Evolutionary conservation across 345 rosid genomes (phyloP).

Genomic region (Citrus mangshanensis): DNA sequence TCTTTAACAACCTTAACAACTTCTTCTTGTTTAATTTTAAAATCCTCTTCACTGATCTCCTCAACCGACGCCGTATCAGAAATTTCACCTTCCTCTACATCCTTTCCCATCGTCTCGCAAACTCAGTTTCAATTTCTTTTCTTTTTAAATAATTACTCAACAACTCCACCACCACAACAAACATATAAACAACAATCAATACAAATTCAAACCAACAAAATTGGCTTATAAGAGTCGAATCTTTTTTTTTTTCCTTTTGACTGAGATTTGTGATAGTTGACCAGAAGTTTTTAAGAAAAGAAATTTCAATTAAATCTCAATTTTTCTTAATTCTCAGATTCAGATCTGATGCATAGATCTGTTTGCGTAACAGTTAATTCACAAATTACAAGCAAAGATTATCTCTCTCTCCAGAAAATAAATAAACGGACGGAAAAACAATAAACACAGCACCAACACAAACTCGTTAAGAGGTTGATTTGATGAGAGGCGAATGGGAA

Average conservation of each 20-base stretch:
- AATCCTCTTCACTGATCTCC: constrained; percentile 65
- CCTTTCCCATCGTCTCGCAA: constrained; percentile 48
- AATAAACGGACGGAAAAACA: background rate
- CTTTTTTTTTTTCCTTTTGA: background rate
- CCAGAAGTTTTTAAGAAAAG: background rate
- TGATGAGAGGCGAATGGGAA: background rate
- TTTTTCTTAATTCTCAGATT: constrained; percentile 3
- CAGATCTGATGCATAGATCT: constrained; percentile 8
- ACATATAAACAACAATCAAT: constrained; percentile 5
- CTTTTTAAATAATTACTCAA: constrained; percentile 12
- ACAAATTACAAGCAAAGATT: background rate
- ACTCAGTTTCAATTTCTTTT: constrained; percentile 25
- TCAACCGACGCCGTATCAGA: constrained; percentile 69
- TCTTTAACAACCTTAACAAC: constrained; percentile 22
- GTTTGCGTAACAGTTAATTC: background rate
- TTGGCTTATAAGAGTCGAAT: background rate
- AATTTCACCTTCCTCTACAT: constrained; percentile 92
- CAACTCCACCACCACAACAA: constrained; percentile 18
- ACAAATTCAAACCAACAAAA: background rate
- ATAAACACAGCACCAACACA: background rate
- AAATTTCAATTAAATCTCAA: background rate
- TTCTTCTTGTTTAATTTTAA: constrained; percentile 38
- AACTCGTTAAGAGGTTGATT: too few species aligned
- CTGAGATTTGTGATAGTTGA: background rate
- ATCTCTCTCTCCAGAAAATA: background rate